Percentiles rank a stretch among this genome's conserved stretches.
phyloP scores from a whole-genome alignment of 2,329 filamentous ascomycete genomes.

The Ophiostoma tasmaniense region DNA sequence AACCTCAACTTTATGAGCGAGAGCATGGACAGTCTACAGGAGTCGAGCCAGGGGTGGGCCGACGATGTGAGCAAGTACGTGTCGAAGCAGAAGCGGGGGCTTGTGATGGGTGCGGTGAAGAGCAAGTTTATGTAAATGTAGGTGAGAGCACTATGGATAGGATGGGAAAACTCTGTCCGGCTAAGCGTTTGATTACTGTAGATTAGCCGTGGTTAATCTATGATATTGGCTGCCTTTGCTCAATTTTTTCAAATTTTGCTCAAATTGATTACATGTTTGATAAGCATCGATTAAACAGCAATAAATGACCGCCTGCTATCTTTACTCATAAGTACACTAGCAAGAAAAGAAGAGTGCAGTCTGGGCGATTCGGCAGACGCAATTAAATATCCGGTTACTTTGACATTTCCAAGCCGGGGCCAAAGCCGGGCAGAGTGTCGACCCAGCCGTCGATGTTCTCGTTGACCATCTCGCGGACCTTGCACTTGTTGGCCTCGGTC shows the following conservation, averaged over 20 bases:
- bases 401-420: neutral
- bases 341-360: neutral
- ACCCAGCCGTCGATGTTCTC: neutral
- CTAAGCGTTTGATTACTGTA: neutral
- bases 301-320: neutral
- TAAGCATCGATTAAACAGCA: neutral
- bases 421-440: neutral
- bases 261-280: too few relatives aligned
- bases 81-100: constrained; percentile 74
- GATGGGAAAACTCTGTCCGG: neutral
- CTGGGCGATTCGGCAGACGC: too few relatives aligned
- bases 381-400: neutral
- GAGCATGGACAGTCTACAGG: constrained; percentile 71
- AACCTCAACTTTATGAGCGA: constrained; percentile 76
- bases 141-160: neutral
- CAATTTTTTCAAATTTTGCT: too few relatives aligned
- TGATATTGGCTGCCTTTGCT: too few relatives aligned
- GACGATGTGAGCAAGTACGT: constrained; percentile 85
- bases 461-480: too few relatives aligned
- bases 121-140: constrained; percentile 41
- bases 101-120: constrained; percentile 63
- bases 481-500: too few relatives aligned
- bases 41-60: constrained; percentile 74
- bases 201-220: neutral
- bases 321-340: neutral